Conservation (phyloP, 2,329 filamentous ascomycete genomes). For the Aspergillus puulaauensis region DNA sequence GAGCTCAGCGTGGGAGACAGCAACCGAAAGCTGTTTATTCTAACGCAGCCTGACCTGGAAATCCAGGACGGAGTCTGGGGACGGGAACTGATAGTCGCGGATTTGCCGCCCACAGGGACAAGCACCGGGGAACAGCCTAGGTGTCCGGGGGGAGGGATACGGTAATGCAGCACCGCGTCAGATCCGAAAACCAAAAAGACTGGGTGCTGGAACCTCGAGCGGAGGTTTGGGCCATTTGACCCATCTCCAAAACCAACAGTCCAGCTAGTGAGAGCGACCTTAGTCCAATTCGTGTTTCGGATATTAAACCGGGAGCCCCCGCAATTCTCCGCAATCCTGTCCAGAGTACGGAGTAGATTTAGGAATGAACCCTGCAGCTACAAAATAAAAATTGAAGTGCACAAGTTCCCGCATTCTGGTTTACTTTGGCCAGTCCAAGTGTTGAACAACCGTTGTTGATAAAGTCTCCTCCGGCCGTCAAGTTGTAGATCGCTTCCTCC, state of each 20-base stretch:
- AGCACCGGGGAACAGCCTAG: background rate
- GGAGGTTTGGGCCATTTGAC: too few species aligned
- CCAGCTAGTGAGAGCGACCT: background rate
- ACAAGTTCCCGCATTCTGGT: too few species aligned
- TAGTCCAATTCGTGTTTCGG: background rate
- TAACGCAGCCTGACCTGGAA: background rate
- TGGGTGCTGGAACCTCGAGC: background rate
- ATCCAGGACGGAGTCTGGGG: conserved; percentile 16
- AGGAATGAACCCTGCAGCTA: too few species aligned
- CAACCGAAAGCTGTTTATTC: background rate
- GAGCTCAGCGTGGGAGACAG: background rate
- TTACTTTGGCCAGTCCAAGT: too few species aligned
- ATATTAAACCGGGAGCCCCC: background rate
- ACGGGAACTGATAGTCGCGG: conserved; percentile 24
- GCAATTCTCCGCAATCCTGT: background rate
- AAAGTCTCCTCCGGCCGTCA: too few species aligned
- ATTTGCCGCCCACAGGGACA: conserved; percentile 24
- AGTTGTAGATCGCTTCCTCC: background rate
- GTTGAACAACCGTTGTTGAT: too few species aligned
- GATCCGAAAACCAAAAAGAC: background rate
- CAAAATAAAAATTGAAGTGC: too few species aligned
- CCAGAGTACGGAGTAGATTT: too few species aligned
- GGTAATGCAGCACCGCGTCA: conserved; percentile 1
- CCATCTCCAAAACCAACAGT: background rate
- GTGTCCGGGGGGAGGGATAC: background rate